Conservation (phyloP, 1,284 basidiomycete genomes). For the Bondarzewia mesenterica region DNA sequence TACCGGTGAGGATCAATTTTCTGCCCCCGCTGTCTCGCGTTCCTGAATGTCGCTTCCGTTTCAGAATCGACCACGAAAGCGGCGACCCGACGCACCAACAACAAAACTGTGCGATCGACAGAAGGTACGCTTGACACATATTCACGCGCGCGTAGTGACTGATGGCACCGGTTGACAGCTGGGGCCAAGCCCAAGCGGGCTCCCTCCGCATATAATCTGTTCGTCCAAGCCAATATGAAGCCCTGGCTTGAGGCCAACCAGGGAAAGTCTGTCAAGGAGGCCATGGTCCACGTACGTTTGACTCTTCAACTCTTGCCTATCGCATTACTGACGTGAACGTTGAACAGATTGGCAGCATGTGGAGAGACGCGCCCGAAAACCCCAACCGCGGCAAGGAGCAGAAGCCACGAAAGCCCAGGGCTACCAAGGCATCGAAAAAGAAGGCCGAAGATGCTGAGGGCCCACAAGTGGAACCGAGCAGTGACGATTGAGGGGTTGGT, state of each 20-base stretch:
- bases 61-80: conserved; percentile 43
- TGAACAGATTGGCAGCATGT: conserved; percentile 40
- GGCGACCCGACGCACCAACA: conserved; percentile 41
- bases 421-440: conserved; percentile 25
- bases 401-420: conserved; percentile 25
- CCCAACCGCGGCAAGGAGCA: conserved; percentile 46
- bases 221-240: conserved; percentile 44
- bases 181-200: conserved; percentile 38
- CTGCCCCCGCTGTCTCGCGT: neutral
- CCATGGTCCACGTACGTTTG: conserved; percentile 38
- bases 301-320: neutral
- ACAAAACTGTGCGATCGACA: conserved; percentile 24
- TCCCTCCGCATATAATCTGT: conserved; percentile 47
- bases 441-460: conserved; percentile 14
- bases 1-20: conserved; percentile 21
- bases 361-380: conserved; percentile 50
- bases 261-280: conserved; percentile 37
- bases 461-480: conserved; percentile 13
- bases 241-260: conserved; percentile 45
- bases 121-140: conserved; percentile 6
- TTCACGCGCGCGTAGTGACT: neutral
- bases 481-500: conserved; percentile 10
- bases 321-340: neutral
- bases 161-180: conserved; percentile 1
- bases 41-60: neutral